Evolutionary conservation across 164 flowering plant genomes (phyloP).

Genomic region (Platanus orientalis): DNA sequence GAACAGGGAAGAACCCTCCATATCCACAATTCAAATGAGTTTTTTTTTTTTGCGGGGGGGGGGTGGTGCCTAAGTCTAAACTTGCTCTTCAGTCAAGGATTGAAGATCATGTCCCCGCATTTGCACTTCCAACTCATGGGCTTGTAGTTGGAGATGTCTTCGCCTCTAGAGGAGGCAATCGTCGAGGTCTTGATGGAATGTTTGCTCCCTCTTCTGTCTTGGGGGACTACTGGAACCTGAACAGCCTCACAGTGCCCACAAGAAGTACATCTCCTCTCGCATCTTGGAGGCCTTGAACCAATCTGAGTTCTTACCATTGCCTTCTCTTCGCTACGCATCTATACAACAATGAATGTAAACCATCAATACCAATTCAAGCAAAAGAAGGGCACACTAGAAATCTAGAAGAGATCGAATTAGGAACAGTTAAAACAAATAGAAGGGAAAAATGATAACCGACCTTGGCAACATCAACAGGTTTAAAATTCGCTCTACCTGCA

Average conservation of each 20-base stretch:
- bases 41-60: too few species aligned
- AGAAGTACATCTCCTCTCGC: conserved; percentile 47
- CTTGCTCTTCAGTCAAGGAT: conserved; percentile 38
- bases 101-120: conserved; percentile 67
- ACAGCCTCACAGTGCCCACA: conserved; percentile 69
- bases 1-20: background rate
- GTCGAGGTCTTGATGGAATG: conserved; percentile 17
- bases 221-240: conserved; percentile 61
- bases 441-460: conserved; percentile 4
- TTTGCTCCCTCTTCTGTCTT: conserved; percentile 15
- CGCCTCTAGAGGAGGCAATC: conserved; percentile 38
- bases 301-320: conserved; percentile 25
- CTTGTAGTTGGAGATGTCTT: conserved; percentile 65
- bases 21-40: conserved; percentile 17
- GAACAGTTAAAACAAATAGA: background rate
- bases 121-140: conserved; percentile 92
- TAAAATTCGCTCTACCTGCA: conserved; percentile 12
- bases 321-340: conserved; percentile 27
- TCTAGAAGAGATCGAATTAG: background rate
- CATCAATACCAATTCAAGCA: too few species aligned
- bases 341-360: too few species aligned
- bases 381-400: too few species aligned
- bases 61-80: too few species aligned
- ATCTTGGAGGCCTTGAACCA: conserved; percentile 65
- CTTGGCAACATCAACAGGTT: conserved; percentile 12